These are phyloP conservation scores for Marchantia polymorpha DNA, from an alignment of 225 moss, liverwort and hornwort genomes.

Conservation along the genomic window DNA sequence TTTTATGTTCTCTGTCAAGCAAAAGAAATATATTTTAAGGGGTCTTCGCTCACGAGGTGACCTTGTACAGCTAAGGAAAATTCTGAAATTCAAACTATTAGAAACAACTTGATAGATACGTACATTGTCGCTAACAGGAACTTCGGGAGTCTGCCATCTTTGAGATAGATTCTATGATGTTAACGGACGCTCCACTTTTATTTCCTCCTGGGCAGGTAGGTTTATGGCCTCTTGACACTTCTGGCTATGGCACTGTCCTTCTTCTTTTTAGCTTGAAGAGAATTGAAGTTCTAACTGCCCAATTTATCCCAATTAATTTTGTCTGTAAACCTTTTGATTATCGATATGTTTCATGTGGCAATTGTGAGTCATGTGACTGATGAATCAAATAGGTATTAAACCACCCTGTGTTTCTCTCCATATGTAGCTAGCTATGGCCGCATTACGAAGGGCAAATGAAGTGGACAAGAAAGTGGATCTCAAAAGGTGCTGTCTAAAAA, in stretches of 20 bases:
- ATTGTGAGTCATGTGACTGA: too few species aligned
- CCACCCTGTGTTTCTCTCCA: conserved; percentile 10
- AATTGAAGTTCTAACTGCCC: neutral
- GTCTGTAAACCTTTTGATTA: too few species aligned
- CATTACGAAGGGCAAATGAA: conserved; percentile 73
- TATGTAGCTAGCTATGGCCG: conserved; percentile 86
- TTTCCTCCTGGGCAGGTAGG: conserved; percentile 91
- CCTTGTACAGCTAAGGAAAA: too few species aligned
- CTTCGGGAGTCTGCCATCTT: conserved; percentile 63
- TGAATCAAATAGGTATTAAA: too few species aligned
- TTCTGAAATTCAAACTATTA: too few species aligned
- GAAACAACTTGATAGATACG: too few species aligned
- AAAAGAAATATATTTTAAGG: too few species aligned
- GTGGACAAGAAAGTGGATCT: conserved; percentile 76
- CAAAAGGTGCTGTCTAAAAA: conserved; percentile 49
- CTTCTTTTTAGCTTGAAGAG: neutral
- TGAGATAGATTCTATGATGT: conserved; percentile 80
- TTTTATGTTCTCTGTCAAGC: too few species aligned
- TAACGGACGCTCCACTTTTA: conserved; percentile 90
- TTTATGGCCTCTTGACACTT: neutral
- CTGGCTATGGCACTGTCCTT: neutral
- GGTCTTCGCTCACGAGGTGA: too few species aligned
- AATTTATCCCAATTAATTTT: too few species aligned
- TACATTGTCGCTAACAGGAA: conserved; percentile 40
- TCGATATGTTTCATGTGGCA: too few species aligned